These are phyloP conservation scores for Fomitopsis schrenkii DNA, from an alignment of 1,284 basidiomycete genomes.

Conservation along the genomic window DNA sequence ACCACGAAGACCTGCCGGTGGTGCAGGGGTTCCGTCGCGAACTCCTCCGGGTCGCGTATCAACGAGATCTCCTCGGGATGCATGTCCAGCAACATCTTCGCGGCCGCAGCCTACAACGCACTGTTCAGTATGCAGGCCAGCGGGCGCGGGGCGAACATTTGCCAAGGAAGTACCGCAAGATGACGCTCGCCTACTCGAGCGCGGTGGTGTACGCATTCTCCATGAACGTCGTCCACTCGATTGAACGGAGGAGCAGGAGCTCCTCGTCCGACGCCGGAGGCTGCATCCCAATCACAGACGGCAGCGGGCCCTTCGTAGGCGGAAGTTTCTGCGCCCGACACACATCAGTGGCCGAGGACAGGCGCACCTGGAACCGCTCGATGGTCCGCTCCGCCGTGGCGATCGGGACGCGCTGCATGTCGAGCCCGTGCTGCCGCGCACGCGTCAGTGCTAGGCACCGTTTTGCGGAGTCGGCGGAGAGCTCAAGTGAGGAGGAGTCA, in stretches of 20 bases:
- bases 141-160: constrained; percentile 17
- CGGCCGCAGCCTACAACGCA: constrained; percentile 53
- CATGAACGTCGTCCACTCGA: constrained; percentile 92
- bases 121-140: constrained; percentile 5
- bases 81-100: constrained; percentile 58
- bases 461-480: constrained; percentile 63
- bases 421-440: constrained; percentile 81
- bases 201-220: constrained; percentile 77
- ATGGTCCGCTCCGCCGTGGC: constrained; percentile 80
- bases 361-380: constrained; percentile 63
- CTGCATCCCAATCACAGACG: constrained; percentile 51
- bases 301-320: constrained; percentile 53
- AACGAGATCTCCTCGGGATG: constrained; percentile 64
- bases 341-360: not conserved
- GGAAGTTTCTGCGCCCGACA: constrained; percentile 47
- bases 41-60: constrained; percentile 57
- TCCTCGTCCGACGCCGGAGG: constrained; percentile 54
- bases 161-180: constrained; percentile 88
- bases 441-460: constrained; percentile 70
- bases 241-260: constrained; percentile 72
- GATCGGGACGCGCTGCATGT: constrained; percentile 78
- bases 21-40: constrained; percentile 66
- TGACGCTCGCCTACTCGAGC: constrained; percentile 79
- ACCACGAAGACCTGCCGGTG: constrained; percentile 72
- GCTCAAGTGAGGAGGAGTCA: constrained; percentile 80